A percentile compares a stretch with the other conserved stretches of the same genome.
These are phyloP conservation scores for Prunus campanulata DNA, from an alignment of 306 rosid genomes.

Conservation along the genomic window DNA sequence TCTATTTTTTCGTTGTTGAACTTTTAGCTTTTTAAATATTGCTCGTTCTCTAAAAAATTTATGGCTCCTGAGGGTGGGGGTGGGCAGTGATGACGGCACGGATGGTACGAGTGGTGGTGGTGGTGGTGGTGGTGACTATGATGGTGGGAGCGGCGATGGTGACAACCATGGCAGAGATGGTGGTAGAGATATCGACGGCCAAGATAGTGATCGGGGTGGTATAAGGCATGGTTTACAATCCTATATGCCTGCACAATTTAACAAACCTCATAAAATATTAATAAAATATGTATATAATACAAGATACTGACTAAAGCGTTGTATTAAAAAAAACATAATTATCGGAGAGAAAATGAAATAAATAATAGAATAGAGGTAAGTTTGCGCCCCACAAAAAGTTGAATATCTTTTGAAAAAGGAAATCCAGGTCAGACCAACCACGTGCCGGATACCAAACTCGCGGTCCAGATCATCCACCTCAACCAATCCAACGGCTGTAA, in stretches of 20 bases:
- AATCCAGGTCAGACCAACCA: conserved; percentile 39
- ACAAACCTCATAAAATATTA: background rate
- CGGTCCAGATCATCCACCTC: conserved; percentile 32
- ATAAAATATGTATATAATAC: background rate
- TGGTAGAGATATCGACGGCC: too few relatives aligned
- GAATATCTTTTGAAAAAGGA: conserved; percentile 1
- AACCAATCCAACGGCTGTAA: conserved; percentile 26
- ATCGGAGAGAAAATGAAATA: background rate
- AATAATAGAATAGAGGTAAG: background rate
- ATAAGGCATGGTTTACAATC: too few relatives aligned
- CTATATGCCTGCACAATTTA: too few relatives aligned
- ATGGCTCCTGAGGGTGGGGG: fast-evolving
- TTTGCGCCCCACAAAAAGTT: background rate
- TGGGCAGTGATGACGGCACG: too few relatives aligned
- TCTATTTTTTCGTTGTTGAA: too few relatives aligned
- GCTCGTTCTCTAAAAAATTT: too few relatives aligned
- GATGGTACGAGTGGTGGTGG: too few relatives aligned
- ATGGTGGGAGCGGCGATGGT: too few relatives aligned
- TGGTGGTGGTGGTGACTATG: too few relatives aligned
- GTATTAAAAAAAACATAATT: background rate
- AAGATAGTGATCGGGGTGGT: too few relatives aligned
- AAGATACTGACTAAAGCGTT: background rate
- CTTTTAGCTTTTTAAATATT: too few relatives aligned
- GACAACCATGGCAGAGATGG: too few relatives aligned
- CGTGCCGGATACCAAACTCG: conserved; percentile 24